Percentiles rank a stretch among this genome's conserved stretches.
These are phyloP conservation scores for Schizochytrium sp. DNA, from an alignment of 108 stramenopile species.

Conservation along the genomic window DNA sequence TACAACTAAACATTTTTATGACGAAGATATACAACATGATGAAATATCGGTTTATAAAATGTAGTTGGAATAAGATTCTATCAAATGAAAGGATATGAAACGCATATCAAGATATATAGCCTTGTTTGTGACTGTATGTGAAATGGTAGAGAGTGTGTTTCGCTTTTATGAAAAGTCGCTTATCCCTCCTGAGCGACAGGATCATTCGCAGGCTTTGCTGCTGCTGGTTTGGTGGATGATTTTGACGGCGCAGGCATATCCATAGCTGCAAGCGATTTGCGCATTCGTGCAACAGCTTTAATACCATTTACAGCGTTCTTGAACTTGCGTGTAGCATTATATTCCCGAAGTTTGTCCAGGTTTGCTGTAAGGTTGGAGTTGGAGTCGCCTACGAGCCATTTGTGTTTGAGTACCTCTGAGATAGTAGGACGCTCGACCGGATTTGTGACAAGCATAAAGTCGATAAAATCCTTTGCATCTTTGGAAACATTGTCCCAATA, in stretches of 20 bases:
- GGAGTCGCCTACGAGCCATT: constrained; percentile 59
- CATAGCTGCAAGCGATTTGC: neutral
- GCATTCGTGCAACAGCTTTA: constrained; percentile 44
- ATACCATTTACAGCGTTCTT: constrained; percentile 57
- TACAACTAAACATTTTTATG: too few species aligned
- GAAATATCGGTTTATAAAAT: too few species aligned
- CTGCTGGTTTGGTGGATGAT: neutral
- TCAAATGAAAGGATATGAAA: too few species aligned
- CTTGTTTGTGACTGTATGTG: too few species aligned
- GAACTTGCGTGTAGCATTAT: constrained; percentile 70
- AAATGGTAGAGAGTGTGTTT: too few species aligned
- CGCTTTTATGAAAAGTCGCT: too few species aligned
- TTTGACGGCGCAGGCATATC: neutral
- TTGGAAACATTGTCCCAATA: constrained; percentile 69
- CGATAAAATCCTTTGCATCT: constrained; percentile 65
- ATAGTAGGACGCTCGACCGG: constrained; percentile 56
- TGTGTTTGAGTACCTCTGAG: constrained; percentile 64
- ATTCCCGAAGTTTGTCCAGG: constrained; percentile 56
- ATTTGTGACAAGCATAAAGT: constrained; percentile 64
- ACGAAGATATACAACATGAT: too few species aligned
- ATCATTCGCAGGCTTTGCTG: neutral
- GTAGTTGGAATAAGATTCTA: too few species aligned
- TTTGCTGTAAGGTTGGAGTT: constrained; percentile 42
- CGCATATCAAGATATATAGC: too few species aligned
- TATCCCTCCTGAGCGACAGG: too few species aligned